Conservation (phyloP, 148 eudicot species). For the Drosera capensis region DNA sequence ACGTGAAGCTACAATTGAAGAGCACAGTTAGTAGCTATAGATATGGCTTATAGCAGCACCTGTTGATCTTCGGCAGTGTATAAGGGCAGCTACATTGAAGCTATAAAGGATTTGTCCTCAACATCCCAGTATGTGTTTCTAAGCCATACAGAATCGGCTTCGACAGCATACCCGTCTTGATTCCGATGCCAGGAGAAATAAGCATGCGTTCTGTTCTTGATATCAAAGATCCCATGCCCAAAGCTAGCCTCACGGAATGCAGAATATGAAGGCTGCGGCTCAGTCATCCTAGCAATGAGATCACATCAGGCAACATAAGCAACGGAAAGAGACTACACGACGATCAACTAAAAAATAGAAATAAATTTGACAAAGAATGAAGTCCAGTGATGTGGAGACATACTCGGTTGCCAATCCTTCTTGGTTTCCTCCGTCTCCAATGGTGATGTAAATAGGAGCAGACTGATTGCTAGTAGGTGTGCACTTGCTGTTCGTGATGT, state of each 20-base stretch:
- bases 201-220: constrained; percentile 73
- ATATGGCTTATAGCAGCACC: no score
- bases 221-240: constrained; percentile 75
- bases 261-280: constrained; percentile 79
- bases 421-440: constrained; percentile 82
- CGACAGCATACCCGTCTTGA: constrained; percentile 62
- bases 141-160: constrained; percentile 64
- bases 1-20: no score
- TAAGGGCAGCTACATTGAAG: background rate
- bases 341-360: background rate
- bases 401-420: constrained; percentile 73
- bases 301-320: background rate
- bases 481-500: constrained; percentile 48
- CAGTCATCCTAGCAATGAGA: constrained; percentile 44
- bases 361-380: background rate
- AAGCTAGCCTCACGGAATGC: constrained; percentile 75
- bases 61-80: no score
- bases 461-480: constrained; percentile 38
- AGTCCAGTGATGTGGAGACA: constrained; percentile 4
- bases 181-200: constrained; percentile 76
- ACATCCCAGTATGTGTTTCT: constrained; percentile 54
- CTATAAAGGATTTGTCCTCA: background rate
- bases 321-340: background rate
- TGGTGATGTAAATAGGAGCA: constrained; percentile 77
- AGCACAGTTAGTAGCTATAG: no score